Conservation (phyloP, 768 basidiomycete genomes). For the Rhizopogon sp. region DNA sequence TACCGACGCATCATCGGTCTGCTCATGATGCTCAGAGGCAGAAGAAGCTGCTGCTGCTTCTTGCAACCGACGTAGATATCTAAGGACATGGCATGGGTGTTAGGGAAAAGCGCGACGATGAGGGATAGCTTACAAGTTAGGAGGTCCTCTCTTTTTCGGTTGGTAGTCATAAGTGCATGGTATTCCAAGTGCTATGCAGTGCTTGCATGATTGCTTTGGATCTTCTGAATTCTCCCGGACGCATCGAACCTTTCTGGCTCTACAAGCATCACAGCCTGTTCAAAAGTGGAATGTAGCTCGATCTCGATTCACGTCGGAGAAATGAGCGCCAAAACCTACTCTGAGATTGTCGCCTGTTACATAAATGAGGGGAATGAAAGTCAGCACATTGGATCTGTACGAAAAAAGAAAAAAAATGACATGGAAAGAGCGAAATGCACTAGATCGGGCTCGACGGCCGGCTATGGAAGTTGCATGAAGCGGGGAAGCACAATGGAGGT, state of each 20-base stretch:
- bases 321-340: slow-evolving; percentile 43
- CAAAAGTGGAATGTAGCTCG: slow-evolving; percentile 12
- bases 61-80: slow-evolving; percentile 76
- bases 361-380: slow-evolving; percentile 24
- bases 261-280: slow-evolving; percentile 80
- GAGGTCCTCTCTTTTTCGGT: slow-evolving; percentile 91
- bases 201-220: slow-evolving; percentile 77
- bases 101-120: neutral
- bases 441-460: slow-evolving; percentile 23
- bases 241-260: slow-evolving; percentile 83
- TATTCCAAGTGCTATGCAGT: slow-evolving; percentile 77
- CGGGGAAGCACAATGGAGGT: slow-evolving; percentile 24
- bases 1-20: slow-evolving; percentile 25
- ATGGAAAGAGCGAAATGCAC: slow-evolving; percentile 24
- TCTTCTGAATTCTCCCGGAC: slow-evolving; percentile 77
- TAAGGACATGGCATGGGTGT: slow-evolving; percentile 21
- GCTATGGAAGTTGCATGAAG: slow-evolving; percentile 37
- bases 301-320: slow-evolving; percentile 13
- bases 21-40: slow-evolving; percentile 33
- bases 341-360: slow-evolving; percentile 74
- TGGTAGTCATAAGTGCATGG: slow-evolving; percentile 90
- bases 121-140: slow-evolving; percentile 64
- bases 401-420: slow-evolving; percentile 28
- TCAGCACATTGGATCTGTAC: slow-evolving; percentile 27
- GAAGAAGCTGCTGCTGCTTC: slow-evolving; percentile 52